Percentiles rank a stretch among this genome's conserved stretches.
Evolutionary conservation across 2,329 filamentous ascomycete genomes (phyloP).

Genomic region (Geoglossum cookeanum): DNA sequence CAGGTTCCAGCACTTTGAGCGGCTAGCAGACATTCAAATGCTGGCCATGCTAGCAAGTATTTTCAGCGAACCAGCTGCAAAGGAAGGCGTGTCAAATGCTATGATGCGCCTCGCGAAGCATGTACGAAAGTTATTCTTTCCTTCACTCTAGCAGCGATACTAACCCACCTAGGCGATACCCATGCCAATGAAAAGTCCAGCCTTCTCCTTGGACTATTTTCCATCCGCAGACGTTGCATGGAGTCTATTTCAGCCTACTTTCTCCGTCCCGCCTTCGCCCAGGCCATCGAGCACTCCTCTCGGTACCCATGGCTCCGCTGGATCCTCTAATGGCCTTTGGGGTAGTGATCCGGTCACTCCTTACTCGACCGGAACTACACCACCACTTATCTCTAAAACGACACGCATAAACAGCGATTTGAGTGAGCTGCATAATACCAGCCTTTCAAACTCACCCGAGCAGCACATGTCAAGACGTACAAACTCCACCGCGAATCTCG

Average conservation of each 20-base stretch:
- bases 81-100: conserved; percentile 20
- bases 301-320: conserved; percentile 27
- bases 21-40: conserved; percentile 42
- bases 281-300: conserved; percentile 15
- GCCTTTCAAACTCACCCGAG: conserved; percentile 23
- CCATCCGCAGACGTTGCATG: conserved; percentile 23
- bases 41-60: conserved; percentile 45
- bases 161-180: conserved; percentile 8
- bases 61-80: conserved; percentile 29
- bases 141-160: neutral
- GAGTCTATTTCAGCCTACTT: conserved; percentile 23
- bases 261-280: conserved; percentile 17
- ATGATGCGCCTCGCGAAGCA: conserved; percentile 10
- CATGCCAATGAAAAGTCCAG: conserved; percentile 24
- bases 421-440: conserved; percentile 19
- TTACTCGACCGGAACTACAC: conserved; percentile 32
- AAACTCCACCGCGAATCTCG: conserved; percentile 22
- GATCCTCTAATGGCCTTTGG: conserved; percentile 32
- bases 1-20: conserved; percentile 38
- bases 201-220: conserved; percentile 29
- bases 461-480: conserved; percentile 20
- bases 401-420: conserved; percentile 11
- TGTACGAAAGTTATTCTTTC: neutral
- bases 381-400: conserved; percentile 26
- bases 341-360: conserved; percentile 30